Conservation (phyloP, 768 basidiomycete genomes). For the Obba rivulosa region DNA sequence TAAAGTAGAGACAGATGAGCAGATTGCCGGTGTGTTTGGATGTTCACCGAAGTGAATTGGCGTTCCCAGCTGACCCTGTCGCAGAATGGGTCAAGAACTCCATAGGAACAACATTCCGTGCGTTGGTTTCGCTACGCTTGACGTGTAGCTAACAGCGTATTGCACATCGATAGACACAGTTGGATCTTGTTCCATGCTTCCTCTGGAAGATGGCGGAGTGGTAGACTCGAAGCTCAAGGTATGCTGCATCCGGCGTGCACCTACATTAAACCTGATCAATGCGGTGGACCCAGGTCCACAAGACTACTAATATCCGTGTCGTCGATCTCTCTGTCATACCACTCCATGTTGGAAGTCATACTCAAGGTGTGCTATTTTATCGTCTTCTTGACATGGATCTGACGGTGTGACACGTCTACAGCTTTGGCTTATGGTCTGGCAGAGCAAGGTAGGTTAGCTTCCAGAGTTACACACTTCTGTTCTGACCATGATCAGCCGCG, state of each 20-base stretch:
- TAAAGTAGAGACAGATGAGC: constrained; percentile 23
- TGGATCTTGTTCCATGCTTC: constrained; percentile 6
- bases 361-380: constrained; percentile 12
- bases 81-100: background rate
- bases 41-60: background rate
- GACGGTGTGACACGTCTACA: background rate
- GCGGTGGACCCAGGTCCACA: constrained; percentile 7
- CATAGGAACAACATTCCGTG: background rate
- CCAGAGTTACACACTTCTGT: background rate
- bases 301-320: constrained; percentile 7
- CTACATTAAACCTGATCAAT: too few relatives aligned
- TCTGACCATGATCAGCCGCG: constrained; percentile 11
- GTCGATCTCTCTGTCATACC: constrained; percentile 39
- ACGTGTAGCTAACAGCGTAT: too few relatives aligned
- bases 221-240: constrained; percentile 6
- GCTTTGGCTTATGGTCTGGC: constrained; percentile 23
- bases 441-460: constrained; percentile 21
- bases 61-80: background rate
- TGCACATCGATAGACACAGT: background rate
- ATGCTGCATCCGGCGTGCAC: too few relatives aligned
- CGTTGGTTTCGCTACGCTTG: background rate
- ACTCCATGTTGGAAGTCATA: constrained; percentile 34
- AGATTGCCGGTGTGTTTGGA: constrained; percentile 12
- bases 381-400: background rate
- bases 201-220: constrained; percentile 8